Conservation (phyloP, 1,284 basidiomycete species). For the Volvariella surrecta region DNA sequence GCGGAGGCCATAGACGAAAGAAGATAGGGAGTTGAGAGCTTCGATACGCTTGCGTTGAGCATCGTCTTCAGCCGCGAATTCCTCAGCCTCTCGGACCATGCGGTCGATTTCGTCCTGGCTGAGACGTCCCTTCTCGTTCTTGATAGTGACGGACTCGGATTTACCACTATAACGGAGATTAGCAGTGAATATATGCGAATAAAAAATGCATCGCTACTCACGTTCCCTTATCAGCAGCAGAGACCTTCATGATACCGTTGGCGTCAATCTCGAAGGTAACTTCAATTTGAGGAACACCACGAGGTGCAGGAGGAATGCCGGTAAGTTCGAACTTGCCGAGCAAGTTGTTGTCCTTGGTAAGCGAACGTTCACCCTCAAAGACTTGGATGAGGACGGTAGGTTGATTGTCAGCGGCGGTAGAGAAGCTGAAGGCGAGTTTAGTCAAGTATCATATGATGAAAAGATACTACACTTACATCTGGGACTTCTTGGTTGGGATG, state of each 20-base stretch:
- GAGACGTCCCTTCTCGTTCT: constrained; percentile 81
- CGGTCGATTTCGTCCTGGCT: constrained; percentile 84
- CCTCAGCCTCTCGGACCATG: constrained; percentile 90
- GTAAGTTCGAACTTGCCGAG: constrained; percentile 96
- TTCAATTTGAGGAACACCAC: constrained; percentile 93
- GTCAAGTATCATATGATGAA: constrained; percentile 1
- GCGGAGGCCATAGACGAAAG: constrained; percentile 80
- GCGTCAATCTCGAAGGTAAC: constrained; percentile 93
- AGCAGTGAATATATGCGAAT: constrained; percentile 7
- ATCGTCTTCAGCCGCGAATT: constrained; percentile 72
- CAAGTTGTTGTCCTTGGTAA: constrained; percentile 97
- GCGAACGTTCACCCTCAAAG: constrained; percentile 89
- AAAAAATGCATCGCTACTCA: constrained; percentile 27
- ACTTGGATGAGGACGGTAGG: constrained; percentile 88
- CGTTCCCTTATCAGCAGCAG: constrained; percentile 88
- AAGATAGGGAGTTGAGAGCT: constrained; percentile 71
- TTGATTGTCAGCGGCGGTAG: constrained; percentile 93
- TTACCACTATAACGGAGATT: constrained; percentile 52
- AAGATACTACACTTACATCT: constrained; percentile 51
- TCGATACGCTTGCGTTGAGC: constrained; percentile 85
- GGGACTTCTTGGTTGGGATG: constrained; percentile 95
- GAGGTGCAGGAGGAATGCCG: constrained; percentile 89
- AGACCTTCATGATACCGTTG: constrained; percentile 88
- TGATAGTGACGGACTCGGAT: constrained; percentile 83
- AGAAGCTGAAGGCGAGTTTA: constrained; percentile 60